Base-by-base conservation (phyloP, 331 rosid species). In the Saraca asoca region DNA sequence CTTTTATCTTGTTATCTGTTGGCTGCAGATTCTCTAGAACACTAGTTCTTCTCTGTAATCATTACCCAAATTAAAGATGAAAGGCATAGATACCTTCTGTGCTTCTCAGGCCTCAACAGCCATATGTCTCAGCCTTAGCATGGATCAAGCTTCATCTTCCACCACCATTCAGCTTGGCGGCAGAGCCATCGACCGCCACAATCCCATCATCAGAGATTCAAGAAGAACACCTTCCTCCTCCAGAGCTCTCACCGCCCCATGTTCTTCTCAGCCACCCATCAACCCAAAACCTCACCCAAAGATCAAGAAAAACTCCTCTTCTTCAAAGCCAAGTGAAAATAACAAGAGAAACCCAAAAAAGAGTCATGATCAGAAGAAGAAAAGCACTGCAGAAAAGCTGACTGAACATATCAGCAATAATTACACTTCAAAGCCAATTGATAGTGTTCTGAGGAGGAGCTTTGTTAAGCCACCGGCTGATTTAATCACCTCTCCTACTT, bases 81-180 rank as follows among this genome's bases (percentile, higher is more conserved):
- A 90, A 75, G 87, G 81, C 75, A 75, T 84, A 5, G 90, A 90
- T 13, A 78, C 89, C 50, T 81, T 93, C 71, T 93, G 98, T 76
- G 86, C 88, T 33, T 87, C 98, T 15, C 91, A 87, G 87, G 98
- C 95, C 66, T 87, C 98, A 54, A 93, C 96, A 41, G 91, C 95
- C 54, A 85, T 89, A 71, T 89, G 95, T 52, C 71, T 64, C 9
- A 87, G 86, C 51, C 71, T 64, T 8, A 87, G 86, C 83, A 83
- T 83, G 98, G 96, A 92, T 24, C 83, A 82, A 69, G 81, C 88
- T 11, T 73, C 88, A 15, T 79, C 97, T 57, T 82, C 94, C 51
- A 75, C 78, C 18, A 34, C 83, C 67, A 77, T 78, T 64, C 87
- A 86, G 66, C 96, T 88, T 0, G 98, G 98, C 16, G 91, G 95